Conservation (phyloP, 2,329 filamentous ascomycete genomes). For the Hymenoscyphus infarciens region DNA sequence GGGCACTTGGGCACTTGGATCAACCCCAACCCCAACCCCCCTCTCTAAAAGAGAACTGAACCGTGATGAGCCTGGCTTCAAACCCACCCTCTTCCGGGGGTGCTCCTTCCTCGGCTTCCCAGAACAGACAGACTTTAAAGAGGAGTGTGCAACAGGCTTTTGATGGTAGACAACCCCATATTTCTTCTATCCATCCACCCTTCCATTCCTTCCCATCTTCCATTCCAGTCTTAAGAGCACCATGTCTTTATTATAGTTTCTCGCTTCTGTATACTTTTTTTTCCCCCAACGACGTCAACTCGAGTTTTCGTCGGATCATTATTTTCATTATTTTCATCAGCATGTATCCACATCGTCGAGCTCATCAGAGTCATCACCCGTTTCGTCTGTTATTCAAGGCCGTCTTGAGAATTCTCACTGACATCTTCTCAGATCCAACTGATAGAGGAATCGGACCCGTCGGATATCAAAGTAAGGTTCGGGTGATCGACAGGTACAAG, state of each 20-base stretch:
- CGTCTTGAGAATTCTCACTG: conserved; percentile 33
- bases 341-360: conserved; percentile 28
- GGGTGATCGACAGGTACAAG: conserved; percentile 88
- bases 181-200: conserved; percentile 14
- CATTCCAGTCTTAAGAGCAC: conserved; percentile 8
- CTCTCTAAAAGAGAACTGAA: background rate
- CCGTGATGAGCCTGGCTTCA: conserved; percentile 31
- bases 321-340: conserved; percentile 12
- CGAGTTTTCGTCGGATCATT: conserved; percentile 8
- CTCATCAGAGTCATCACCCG: conserved; percentile 23
- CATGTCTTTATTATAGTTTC: conserved; percentile 17
- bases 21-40: background rate
- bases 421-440: conserved; percentile 47
- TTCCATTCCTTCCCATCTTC: conserved; percentile 17
- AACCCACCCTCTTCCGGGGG: conserved; percentile 35
- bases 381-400: conserved; percentile 34
- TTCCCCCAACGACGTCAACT: conserved; percentile 13
- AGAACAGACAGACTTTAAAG: conserved; percentile 47
- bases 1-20: conserved; percentile 1
- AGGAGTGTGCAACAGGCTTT: conserved; percentile 58
- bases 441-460: conserved; percentile 47
- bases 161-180: conserved; percentile 46
- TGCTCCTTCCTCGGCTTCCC: conserved; percentile 29
- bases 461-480: conserved; percentile 71
- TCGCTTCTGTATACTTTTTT: conserved; percentile 3